Evolutionary conservation across 441 rosid genomes (phyloP), one percentile per base, ranked within the genome.

Genomic region (Lepidium campestre): DNA sequence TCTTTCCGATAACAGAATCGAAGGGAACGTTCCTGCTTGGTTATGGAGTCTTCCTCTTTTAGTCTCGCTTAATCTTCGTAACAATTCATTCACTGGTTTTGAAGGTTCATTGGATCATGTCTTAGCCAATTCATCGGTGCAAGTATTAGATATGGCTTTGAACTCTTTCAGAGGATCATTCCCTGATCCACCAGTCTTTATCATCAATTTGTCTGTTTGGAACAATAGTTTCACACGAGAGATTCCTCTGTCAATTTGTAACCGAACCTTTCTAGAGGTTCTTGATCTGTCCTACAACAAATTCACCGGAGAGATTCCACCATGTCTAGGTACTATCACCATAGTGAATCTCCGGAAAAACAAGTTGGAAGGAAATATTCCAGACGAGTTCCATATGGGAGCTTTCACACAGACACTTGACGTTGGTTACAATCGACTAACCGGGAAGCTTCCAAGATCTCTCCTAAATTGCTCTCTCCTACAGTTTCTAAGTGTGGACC

Each of bases 381-480:
- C 85, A 2, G 68, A 80, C 11, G 6, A 6, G 0, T 34, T 80
- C 62, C 7, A 49, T 0, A 1, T 0, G 0, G 9, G 2, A 3
- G 3, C 80, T 79, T 47, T 9, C 3, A 50, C 83, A 15, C 65
- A 23, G 60, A 73, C 81, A 3, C 44, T 90, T 1, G 84, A 80
- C 44, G 44, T 84, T 13, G 79, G 52, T 22, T 13, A 17, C 17
- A 87, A 89, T 57, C 29, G 0, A 1, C 2, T 89, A 2, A 47
- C 2, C 3, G 87, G 88, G 0, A 5, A 31, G 42, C 3, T 86
- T n/a, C 91, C 93, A 13, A 37, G 14, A n/a, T 83, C 89, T 36
- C 46, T 86, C 8, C 49, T 25, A 5, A 78, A 61, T 2, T 87
- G 94, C 76, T 57, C 6, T 0, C 32, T 0, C 40, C 15, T 86